Evolutionary conservation across 306 rosid genomes (phyloP).

Genomic region (Cucumis sativus): DNA sequence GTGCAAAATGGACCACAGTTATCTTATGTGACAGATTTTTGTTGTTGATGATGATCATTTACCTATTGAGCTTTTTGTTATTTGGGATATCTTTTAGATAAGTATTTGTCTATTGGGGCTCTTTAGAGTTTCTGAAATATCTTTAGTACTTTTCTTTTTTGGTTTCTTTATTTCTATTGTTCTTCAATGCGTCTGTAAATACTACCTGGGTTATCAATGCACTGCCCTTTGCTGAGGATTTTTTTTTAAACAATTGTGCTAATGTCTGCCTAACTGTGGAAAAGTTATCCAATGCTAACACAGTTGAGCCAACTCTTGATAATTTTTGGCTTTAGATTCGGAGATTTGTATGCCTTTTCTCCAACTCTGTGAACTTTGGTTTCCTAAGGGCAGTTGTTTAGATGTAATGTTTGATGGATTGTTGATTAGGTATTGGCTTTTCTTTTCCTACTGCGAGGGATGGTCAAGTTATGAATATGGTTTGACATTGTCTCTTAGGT

Average conservation of each 20-base stretch:
- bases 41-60: not conserved
- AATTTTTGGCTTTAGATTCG: too few relatives aligned
- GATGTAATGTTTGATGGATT: not conserved
- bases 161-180: not conserved
- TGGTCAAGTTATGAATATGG: not conserved
- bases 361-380: not conserved
- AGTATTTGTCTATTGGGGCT: not conserved
- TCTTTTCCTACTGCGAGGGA: not conserved
- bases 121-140: not conserved
- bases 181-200: not conserved
- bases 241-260: not conserved
- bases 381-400: not conserved
- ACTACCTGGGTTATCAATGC: not conserved
- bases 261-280: not conserved
- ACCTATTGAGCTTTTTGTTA: not conserved
- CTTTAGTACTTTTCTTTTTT: not conserved
- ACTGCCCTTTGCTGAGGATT: not conserved
- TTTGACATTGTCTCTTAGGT: not conserved
- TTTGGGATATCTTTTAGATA: not conserved
- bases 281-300: too few relatives aligned
- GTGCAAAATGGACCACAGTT: not conserved
- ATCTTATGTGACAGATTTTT: not conserved
- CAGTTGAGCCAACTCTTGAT: too few relatives aligned
- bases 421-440: not conserved
- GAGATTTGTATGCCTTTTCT: too few relatives aligned